Conservation (phyloP, 495 filamentous ascomycete species). For the Penicillium alfredii region DNA sequence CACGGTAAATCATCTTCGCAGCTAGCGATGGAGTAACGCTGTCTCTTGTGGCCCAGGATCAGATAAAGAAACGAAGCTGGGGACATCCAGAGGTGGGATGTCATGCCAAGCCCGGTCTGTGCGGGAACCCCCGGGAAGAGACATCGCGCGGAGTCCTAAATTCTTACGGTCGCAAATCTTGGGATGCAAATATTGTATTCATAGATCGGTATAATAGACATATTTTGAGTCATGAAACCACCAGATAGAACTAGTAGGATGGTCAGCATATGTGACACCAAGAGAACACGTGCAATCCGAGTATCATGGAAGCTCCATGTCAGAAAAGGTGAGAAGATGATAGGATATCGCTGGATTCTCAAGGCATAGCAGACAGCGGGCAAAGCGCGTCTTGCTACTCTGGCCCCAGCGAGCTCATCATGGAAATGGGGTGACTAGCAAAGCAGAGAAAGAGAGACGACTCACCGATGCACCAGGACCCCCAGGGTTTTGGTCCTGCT, state of each 20-base stretch:
- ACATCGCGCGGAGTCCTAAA: no score
- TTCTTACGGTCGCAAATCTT: no score
- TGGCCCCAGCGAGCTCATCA: conserved; percentile 56
- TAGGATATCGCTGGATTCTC: conserved; percentile 43
- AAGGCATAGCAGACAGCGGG: conserved; percentile 44
- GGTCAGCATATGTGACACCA: conserved; percentile 13
- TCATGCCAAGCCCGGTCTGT: conserved; percentile 40
- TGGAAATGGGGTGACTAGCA: conserved; percentile 6
- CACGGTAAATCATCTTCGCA: no score
- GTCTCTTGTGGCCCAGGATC: no score
- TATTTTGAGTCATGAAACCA: conserved; percentile 1
- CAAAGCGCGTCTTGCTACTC: conserved; percentile 42
- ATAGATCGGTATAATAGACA: not conserved
- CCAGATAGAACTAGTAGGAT: no score
- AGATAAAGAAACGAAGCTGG: no score
- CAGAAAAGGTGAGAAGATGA: conserved; percentile 49
- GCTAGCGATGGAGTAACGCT: no score
- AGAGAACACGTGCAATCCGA: conserved; percentile 2
- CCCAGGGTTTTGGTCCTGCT: conserved; percentile 6
- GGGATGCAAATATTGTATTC: conserved; percentile 6
- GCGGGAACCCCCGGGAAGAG: conserved; percentile 9
- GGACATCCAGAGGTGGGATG: conserved; percentile 21
- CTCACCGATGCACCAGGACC: conserved; percentile 14
- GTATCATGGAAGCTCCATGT: conserved; percentile 14
- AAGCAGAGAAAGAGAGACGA: conserved; percentile 5